Conservation (phyloP, 306 rosid species). For the Arachis stenosperma region DNA sequence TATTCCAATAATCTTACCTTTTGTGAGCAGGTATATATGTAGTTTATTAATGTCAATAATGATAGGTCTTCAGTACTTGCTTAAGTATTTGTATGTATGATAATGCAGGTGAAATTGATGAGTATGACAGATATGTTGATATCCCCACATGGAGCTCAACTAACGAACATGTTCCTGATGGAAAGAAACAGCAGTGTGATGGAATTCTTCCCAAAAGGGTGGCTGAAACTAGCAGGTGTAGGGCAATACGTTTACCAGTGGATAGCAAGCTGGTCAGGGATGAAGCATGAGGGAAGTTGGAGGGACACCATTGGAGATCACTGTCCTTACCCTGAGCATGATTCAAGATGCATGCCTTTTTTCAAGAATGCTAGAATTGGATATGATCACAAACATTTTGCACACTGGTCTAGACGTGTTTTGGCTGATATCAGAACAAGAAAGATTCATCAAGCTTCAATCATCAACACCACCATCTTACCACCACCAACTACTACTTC, state of each 20-base stretch:
- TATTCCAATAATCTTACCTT: slow-evolving; percentile 61
- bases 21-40: slow-evolving; percentile 54
- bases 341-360: slow-evolving; percentile 64
- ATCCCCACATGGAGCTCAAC: slow-evolving; percentile 74
- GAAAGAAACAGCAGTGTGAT: slow-evolving; percentile 72
- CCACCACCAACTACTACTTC: no score
- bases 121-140: slow-evolving; percentile 61
- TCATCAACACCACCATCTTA: not conserved
- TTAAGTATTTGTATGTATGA: not conserved
- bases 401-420: slow-evolving; percentile 58
- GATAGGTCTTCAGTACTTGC: no score
- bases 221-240: slow-evolving; percentile 71
- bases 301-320: slow-evolving; percentile 57
- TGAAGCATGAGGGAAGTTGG: slow-evolving; percentile 67
- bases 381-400: slow-evolving; percentile 51
- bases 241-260: slow-evolving; percentile 69
- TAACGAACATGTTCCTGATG: slow-evolving; percentile 70
- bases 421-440: slow-evolving; percentile 50
- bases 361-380: slow-evolving; percentile 60
- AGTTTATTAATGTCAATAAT: no score
- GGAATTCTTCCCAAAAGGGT: slow-evolving; percentile 75
- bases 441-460: slow-evolving; percentile 45
- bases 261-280: slow-evolving; percentile 78
- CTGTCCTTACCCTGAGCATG: slow-evolving; percentile 49
- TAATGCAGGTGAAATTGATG: slow-evolving; percentile 62